These are phyloP conservation scores for Pseudogymnoascus sp. DNA, from an alignment of 2,329 filamentous ascomycete species.

Conservation along the genomic window DNA sequence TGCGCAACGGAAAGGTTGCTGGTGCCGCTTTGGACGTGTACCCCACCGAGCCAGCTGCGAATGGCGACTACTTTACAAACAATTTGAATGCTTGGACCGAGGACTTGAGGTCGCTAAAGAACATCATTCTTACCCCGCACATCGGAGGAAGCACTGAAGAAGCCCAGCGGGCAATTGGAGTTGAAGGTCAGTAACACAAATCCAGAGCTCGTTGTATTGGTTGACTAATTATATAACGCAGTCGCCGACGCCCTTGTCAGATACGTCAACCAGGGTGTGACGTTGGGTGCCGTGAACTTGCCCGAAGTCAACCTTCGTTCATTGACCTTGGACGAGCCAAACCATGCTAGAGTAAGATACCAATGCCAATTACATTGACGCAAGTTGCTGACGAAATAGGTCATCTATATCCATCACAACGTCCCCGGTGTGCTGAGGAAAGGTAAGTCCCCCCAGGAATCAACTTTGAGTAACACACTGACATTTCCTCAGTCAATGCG, in stretches of 20 bases:
- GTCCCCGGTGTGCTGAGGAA: conserved; percentile 88
- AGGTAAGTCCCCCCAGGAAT: conserved; percentile 39
- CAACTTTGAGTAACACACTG: conserved; percentile 15
- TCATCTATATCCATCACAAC: conserved; percentile 96
- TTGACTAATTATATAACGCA: conserved; percentile 24
- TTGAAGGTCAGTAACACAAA: conserved; percentile 54
- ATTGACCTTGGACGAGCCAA: conserved; percentile 81
- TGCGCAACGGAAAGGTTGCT: conserved; percentile 78
- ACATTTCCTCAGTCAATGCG: conserved; percentile 65
- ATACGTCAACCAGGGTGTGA: conserved; percentile 94
- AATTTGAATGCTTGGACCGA: conserved; percentile 77
- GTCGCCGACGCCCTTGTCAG: conserved; percentile 80
- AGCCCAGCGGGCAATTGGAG: conserved; percentile 89
- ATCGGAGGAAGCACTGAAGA: conserved; percentile 98
- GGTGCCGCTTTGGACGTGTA: conserved; percentile 97
- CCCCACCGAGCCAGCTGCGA: conserved; percentile 85
- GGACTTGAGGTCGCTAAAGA: conserved; percentile 77
- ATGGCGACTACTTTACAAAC: conserved; percentile 90
- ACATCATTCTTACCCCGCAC: conserved; percentile 92
- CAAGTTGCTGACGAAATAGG: conserved; percentile 35
- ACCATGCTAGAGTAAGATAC: conserved; percentile 67
- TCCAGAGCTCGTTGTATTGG: conserved; percentile 6
- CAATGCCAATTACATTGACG: neutral
- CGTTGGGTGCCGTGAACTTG: conserved; percentile 88
- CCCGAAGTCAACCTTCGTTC: conserved; percentile 89